Conservation (phyloP, 352 stramenopile species). For the Phytophthora sansomeana region DNA sequence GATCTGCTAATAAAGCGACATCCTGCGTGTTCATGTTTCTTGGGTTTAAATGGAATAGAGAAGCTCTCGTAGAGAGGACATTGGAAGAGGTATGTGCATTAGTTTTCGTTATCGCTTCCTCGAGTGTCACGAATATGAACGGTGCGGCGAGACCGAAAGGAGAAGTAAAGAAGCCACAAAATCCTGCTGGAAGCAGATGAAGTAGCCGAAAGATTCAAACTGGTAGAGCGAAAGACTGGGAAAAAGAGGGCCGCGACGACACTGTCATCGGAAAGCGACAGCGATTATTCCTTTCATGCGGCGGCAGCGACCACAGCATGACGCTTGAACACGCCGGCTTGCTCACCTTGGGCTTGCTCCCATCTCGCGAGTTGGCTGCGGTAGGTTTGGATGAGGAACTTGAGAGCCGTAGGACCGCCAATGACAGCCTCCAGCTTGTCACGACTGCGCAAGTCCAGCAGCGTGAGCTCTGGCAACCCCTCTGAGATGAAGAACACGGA, state of each 20-base stretch:
- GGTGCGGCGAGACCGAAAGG: constrained; percentile 6
- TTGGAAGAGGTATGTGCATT: constrained; percentile 19
- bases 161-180: constrained; percentile 9
- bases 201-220: constrained; percentile 13
- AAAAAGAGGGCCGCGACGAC: constrained; percentile 12
- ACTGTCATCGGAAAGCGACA: constrained; percentile 22
- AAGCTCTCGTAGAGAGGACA: not conserved
- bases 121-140: constrained; percentile 23
- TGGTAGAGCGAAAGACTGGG: constrained; percentile 11
- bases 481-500: constrained; percentile 75
- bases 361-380: constrained; percentile 70
- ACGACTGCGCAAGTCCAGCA: constrained; percentile 81
- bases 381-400: constrained; percentile 84
- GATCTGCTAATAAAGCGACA: constrained; percentile 32
- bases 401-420: constrained; percentile 72
- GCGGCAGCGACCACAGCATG: constrained; percentile 57
- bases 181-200: constrained; percentile 12
- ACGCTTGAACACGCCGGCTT: constrained; percentile 82
- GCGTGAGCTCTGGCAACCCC: constrained; percentile 63
- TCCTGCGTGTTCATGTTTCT: not conserved
- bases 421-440: constrained; percentile 84
- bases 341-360: constrained; percentile 70
- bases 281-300: constrained; percentile 43
- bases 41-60: constrained; percentile 22
- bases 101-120: constrained; percentile 28